Evolutionary conservation across 495 filamentous ascomycete genomes (phyloP).

Genomic region (Neurospora sp.): DNA sequence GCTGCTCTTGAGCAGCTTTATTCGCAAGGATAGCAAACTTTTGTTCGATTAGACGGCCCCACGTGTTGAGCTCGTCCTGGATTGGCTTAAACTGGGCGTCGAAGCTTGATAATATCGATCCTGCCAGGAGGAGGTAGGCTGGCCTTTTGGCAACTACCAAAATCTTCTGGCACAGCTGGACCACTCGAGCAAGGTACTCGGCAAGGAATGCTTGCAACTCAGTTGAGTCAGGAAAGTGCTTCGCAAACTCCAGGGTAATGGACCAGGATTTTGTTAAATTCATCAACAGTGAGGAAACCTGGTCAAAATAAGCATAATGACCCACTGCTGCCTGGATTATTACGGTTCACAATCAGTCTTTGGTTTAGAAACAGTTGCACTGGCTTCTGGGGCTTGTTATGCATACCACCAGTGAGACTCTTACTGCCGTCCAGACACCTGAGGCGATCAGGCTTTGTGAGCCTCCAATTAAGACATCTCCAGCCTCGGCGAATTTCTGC

Average conservation of each 20-base stretch:
- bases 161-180: not conserved
- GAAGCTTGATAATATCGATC: not conserved
- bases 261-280: not conserved
- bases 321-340: not conserved
- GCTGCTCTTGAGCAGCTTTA: not conserved
- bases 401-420: not conserved
- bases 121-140: not conserved
- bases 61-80: not conserved
- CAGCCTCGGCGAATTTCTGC: not conserved
- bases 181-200: slow-evolving; percentile 3
- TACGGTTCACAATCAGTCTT: not conserved
- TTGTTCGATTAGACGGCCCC: not conserved
- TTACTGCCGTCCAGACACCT: not conserved
- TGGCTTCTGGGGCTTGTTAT: too few relatives aligned
- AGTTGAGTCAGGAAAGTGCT: not conserved
- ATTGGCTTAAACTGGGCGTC: not conserved
- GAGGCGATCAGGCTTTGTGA: not conserved
- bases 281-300: slow-evolving; percentile 1
- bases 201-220: not conserved
- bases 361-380: not conserved
- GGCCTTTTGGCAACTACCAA: not conserved
- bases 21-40: not conserved
- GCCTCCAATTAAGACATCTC: not conserved
- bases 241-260: not conserved
- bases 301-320: not conserved